Evolutionary conservation across 345 rosid species (phyloP).

Genomic region (Acer saccharum): DNA sequence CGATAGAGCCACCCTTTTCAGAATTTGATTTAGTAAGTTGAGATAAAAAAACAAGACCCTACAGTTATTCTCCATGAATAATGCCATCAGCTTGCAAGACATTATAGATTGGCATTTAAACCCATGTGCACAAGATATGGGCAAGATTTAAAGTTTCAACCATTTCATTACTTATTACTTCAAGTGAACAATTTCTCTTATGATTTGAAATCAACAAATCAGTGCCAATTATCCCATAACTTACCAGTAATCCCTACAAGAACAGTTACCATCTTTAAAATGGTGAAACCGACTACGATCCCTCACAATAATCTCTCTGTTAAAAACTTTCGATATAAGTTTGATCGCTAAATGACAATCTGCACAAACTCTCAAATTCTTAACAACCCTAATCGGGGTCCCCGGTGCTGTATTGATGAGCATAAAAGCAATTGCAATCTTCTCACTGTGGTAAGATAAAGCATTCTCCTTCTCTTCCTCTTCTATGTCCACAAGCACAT

Average conservation of each 20-base stretch:
- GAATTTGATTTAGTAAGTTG: neutral
- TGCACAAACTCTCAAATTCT: constrained; percentile 81
- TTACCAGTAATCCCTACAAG: constrained; percentile 75
- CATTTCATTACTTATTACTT: neutral
- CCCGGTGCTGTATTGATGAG: constrained; percentile 56
- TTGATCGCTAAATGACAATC: constrained; percentile 86
- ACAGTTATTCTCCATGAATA: neutral
- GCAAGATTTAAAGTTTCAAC: neutral
- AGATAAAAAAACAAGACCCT: neutral
- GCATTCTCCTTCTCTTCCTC: constrained; percentile 83
- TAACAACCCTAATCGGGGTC: constrained; percentile 59
- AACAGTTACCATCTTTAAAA: constrained; percentile 67
- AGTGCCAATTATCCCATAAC: neutral
- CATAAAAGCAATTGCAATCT: constrained; percentile 83
- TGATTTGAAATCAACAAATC: neutral
- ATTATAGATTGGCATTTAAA: neutral
- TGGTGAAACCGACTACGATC: constrained; percentile 88
- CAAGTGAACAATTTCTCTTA: neutral
- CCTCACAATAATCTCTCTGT: constrained; percentile 69
- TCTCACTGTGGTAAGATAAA: constrained; percentile 77
- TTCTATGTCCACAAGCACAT: constrained; percentile 71
- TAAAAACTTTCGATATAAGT: constrained; percentile 65
- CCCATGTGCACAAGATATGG: neutral
- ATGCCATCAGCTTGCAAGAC: neutral
- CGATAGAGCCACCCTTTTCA: no score